A percentile compares a stretch with the other conserved stretches of the same genome.
phyloP scores from a whole-genome alignment of 805 yeast genomes.

The Pichia nakasei region DNA sequence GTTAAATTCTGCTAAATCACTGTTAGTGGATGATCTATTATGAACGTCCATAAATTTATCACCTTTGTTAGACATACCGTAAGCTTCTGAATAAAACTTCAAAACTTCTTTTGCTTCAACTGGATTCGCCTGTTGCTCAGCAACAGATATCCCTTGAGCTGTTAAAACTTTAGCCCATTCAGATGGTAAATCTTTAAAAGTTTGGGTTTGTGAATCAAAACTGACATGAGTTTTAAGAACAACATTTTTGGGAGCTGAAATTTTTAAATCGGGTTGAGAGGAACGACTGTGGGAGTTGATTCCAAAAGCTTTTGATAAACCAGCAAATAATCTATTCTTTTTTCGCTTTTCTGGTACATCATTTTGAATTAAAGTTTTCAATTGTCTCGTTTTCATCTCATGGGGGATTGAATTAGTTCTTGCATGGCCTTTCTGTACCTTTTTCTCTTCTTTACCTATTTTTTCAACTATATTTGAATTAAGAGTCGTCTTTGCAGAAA shows the following conservation, averaged over 20 bases:
- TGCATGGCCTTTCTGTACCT: conserved; percentile 1
- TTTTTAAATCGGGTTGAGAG: conserved; percentile 33
- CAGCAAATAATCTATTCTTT: conserved; percentile 49
- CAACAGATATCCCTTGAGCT: conserved; percentile 80
- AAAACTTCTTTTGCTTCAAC: conserved; percentile 57
- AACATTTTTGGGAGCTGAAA: conserved; percentile 87
- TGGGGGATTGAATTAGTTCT: conserved; percentile 8
- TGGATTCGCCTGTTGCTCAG: conserved; percentile 86
- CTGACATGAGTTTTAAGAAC: conserved; percentile 93
- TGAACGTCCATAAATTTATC: conserved; percentile 25
- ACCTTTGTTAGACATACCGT: conserved; percentile 3
- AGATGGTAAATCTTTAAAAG: conserved; percentile 84
- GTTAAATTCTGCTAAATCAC: conserved; percentile 10
- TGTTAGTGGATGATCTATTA: conserved; percentile 13
- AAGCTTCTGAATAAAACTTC: conserved; percentile 21
- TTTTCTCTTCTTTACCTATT: neutral
- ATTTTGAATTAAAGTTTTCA: conserved; percentile 11
- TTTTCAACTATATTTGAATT: neutral
- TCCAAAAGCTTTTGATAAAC: conserved; percentile 37
- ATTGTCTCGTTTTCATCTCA: conserved; percentile 11
- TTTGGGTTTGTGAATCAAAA: conserved; percentile 73
- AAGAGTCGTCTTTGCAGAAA: neutral
- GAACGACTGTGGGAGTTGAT: conserved; percentile 10
- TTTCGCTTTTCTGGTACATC: conserved; percentile 22
- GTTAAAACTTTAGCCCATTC: conserved; percentile 83